These are phyloP conservation scores for Verbascum thapsus DNA, from an alignment of 257 asterid species.

Conservation along the genomic window DNA sequence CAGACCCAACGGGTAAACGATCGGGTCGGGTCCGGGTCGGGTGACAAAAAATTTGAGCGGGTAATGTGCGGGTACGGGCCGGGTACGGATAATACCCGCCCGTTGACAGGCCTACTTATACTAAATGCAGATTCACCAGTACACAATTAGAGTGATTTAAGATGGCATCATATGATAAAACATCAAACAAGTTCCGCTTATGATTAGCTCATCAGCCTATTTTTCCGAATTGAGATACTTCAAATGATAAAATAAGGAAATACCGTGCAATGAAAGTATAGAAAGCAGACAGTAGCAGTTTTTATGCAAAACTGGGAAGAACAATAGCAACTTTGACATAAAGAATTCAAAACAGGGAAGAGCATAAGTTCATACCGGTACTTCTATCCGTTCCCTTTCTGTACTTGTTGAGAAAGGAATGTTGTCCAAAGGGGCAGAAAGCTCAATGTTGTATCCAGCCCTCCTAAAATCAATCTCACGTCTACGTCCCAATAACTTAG, in stretches of 20 bases:
- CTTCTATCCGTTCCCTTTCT: constrained; percentile 89
- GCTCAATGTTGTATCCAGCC: constrained; percentile 90
- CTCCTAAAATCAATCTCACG: constrained; percentile 80
- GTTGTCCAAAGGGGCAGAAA: constrained; percentile 87
- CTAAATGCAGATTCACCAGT: constrained; percentile 19
- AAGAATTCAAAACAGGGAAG: constrained; percentile 28
- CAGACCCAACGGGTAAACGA: too few relatives aligned
- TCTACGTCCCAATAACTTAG: constrained; percentile 91
- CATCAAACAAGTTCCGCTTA: neutral
- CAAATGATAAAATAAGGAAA: constrained; percentile 1
- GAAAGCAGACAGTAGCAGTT: neutral
- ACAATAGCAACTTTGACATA: too few relatives aligned
- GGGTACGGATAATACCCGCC: too few relatives aligned
- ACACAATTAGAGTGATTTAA: constrained; percentile 16
- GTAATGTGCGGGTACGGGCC: too few relatives aligned
- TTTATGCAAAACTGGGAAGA: too few relatives aligned
- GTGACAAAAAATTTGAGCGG: too few relatives aligned
- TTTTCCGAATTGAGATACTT: constrained; percentile 17
- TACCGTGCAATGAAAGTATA: constrained; percentile 11
- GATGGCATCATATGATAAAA: constrained; percentile 10
- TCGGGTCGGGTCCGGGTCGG: too few relatives aligned
- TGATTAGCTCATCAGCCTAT: neutral
- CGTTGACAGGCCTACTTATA: too few relatives aligned
- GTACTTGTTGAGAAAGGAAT: constrained; percentile 77
- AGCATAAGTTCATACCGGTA: constrained; percentile 59